Evolutionary conservation across 2,329 filamentous ascomycete species (phyloP), one percentile per base, ranked within the genome.

Genomic region (Arthrobotrys conoides): DNA sequence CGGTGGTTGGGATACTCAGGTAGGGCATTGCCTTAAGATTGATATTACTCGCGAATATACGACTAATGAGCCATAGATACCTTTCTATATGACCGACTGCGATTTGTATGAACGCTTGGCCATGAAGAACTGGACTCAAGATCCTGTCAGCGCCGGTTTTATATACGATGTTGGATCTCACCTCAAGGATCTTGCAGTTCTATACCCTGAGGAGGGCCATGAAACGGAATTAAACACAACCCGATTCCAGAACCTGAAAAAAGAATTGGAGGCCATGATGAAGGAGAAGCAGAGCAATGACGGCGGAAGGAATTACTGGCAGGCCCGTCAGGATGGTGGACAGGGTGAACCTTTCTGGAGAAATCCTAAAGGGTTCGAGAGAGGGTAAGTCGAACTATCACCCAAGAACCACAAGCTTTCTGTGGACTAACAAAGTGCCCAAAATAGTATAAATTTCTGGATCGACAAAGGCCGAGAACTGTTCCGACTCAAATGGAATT

Each of bases 51-150:
- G 16, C 18, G 48, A 24, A 41, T 20, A 22, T 46, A 14, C 24
- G 20, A 44, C 55, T 70, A 24, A 41, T 24, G 0, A 30, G 14
- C 5, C 20, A 24, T 44, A 77, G 73, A 77, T 77, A 48, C 87
- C 88, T 0, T 90, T 87, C 81, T 90, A 90, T 82, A 85, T 86
- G 76, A 88, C 86, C 38, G 88, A 90, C 81, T 90, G 88, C 83
- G 88, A 89, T 81, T 86, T 88, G 84, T 84, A 87, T 48, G 85
- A 88, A 71, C 83, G 89, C 8, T 76, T 84, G 0, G 85, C 84
- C 0, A 81, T 88, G 3, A 88, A 44, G 9, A 65, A 70, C 16
- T 81, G 67, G 53, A 80, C 69, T 9, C 57, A 53, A 30, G 67
- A 68, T 14, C 46, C 87, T 79, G 84, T 86, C 53, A 85, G 87